phyloP scores from a whole-genome alignment of 2,329 filamentous ascomycete genomes.

The Dactylellina cionopaga region DNA sequence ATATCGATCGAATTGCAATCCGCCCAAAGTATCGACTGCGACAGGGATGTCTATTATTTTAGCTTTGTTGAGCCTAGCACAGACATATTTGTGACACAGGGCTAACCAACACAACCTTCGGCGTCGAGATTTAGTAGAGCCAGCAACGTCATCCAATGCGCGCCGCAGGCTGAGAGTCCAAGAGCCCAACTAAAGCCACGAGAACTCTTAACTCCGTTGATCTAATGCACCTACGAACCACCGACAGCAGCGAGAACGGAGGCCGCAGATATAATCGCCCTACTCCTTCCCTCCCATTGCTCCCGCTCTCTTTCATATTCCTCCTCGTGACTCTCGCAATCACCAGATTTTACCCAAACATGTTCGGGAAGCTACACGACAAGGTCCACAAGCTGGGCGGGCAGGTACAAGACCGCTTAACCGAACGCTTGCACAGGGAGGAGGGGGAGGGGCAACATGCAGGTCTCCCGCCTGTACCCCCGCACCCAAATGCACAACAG shows the following conservation, averaged over 20 bases:
- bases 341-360: background rate
- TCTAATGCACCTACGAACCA: no score
- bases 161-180: background rate
- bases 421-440: background rate
- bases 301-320: background rate
- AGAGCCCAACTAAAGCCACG: no score
- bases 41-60: no score
- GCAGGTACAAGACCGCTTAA: slow-evolving; percentile 3
- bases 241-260: no score
- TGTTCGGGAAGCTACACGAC: slow-evolving; percentile 11
- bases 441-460: background rate
- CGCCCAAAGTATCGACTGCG: no score
- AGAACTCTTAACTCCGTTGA: no score
- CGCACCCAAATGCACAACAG: slow-evolving; percentile 8
- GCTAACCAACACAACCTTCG: no score
- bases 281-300: background rate
- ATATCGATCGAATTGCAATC: no score
- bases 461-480: background rate
- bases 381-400: slow-evolving; percentile 9
- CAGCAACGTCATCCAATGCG: background rate
- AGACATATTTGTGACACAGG: no score
- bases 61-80: no score
- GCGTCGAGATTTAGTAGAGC: no score
- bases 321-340: background rate
- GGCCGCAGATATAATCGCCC: no score